phyloP scores from a whole-genome alignment of 139 green algal genomes.

The Tetraselmis chui region DNA sequence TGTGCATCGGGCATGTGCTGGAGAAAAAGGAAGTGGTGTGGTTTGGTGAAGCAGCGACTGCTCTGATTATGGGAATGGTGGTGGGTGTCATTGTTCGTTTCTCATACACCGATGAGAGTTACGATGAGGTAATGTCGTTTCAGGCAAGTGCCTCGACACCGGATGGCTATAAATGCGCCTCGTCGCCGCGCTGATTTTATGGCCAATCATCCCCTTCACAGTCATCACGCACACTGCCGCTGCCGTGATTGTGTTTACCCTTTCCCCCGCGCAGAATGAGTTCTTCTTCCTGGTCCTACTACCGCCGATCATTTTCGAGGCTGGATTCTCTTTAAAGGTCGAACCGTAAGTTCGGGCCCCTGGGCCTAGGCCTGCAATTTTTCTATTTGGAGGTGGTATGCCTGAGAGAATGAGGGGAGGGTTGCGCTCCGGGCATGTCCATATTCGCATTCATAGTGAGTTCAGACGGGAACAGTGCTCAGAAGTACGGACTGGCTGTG shows the following conservation, averaged over 20 bases:
- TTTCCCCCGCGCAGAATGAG: slow-evolving; percentile 24
- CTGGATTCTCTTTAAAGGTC: slow-evolving; percentile 56
- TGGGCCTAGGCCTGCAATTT: background rate
- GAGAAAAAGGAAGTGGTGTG: slow-evolving; percentile 28
- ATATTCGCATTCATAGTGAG: too few species aligned
- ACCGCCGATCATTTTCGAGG: slow-evolving; percentile 77
- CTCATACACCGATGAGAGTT: background rate
- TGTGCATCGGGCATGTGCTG: slow-evolving; percentile 28
- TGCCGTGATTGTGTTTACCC: too few species aligned
- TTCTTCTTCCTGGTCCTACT: slow-evolving; percentile 76
- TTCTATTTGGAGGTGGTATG: too few species aligned
- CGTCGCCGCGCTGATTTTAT: too few species aligned
- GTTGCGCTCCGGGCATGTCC: too few species aligned
- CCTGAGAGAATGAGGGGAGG: too few species aligned
- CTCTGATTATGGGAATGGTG: slow-evolving; percentile 33
- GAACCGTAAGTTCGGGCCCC: slow-evolving; percentile 14
- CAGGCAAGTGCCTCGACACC: too few species aligned
- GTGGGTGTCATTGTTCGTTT: slow-evolving; percentile 24
- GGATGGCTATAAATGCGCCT: too few species aligned
- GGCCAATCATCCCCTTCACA: too few species aligned
- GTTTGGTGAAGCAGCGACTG: slow-evolving; percentile 36
- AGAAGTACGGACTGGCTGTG: too few species aligned
- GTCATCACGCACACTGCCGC: too few species aligned
- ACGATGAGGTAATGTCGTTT: slow-evolving; percentile 20
- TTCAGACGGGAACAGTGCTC: too few species aligned